Evolutionary conservation across 2,329 filamentous ascomycete genomes (phyloP).

Genomic region (Penicillium expansum): DNA sequence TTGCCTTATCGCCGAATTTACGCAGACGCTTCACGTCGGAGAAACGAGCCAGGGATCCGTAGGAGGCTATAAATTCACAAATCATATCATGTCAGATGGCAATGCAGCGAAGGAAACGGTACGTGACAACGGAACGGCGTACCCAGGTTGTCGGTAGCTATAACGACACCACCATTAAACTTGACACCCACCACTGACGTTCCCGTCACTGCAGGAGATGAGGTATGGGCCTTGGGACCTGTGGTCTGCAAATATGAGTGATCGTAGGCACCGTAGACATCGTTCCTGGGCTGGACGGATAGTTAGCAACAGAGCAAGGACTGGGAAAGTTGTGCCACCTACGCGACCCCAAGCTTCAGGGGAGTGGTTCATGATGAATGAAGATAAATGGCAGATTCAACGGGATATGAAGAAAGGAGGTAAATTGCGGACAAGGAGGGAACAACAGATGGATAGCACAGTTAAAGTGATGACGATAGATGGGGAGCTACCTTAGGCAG

Average conservation of each 20-base stretch:
- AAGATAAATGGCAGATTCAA: not conserved
- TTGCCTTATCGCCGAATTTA: slow-evolving; percentile 75
- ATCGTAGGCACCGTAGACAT: slow-evolving; percentile 94
- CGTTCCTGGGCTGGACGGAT: slow-evolving; percentile 77
- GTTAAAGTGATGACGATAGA: slow-evolving; percentile 19
- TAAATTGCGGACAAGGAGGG: not conserved
- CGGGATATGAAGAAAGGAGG: not conserved
- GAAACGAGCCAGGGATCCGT: slow-evolving; percentile 95
- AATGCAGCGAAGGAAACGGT: not conserved
- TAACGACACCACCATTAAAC: slow-evolving; percentile 93
- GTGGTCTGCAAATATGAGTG: slow-evolving; percentile 71
- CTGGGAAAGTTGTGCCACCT: slow-evolving; percentile 19
- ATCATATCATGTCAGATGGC: not conserved
- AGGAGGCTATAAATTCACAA: slow-evolving; percentile 66
- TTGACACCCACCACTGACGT: slow-evolving; percentile 94
- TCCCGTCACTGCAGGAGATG: slow-evolving; percentile 90
- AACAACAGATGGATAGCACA: slow-evolving; percentile 13
- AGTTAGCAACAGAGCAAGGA: slow-evolving; percentile 33
- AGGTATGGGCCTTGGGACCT: slow-evolving; percentile 79
- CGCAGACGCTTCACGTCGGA: slow-evolving; percentile 94
- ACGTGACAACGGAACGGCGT: slow-evolving; percentile 28
- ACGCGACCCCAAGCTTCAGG: slow-evolving; percentile 66
- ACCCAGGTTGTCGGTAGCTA: slow-evolving; percentile 96
- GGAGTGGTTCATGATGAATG: slow-evolving; percentile 60
- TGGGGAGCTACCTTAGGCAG: slow-evolving; percentile 30